Evolutionary conservation across 2,329 filamentous ascomycete genomes (phyloP), one percentile per base, ranked within the genome.

Genomic region (Chaetomium strumarium): DNA sequence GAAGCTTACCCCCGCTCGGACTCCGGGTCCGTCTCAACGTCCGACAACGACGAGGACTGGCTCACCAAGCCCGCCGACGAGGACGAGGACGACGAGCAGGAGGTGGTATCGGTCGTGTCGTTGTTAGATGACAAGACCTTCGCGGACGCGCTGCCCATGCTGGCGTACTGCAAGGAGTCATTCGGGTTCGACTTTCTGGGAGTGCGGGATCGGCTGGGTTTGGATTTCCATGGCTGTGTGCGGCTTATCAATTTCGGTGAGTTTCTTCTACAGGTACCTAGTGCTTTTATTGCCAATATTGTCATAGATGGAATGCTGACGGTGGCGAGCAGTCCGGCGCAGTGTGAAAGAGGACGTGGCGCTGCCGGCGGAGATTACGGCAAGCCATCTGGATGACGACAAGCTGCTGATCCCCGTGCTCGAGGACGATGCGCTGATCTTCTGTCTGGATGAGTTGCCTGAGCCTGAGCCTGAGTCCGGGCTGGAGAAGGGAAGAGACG

Each of bases 401-500:
- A 77, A 79, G 58, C 95, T 84, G 64, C 75, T 99, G 53, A 86
- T 87, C 65, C 93, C 93, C 0, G 84, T 90, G 4, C 72, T 99
- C 8, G 85, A 93, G 53, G 90, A 96, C 60, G 93, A 99, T 67
- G 88, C 91, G 4, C 74, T 97, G 49, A 81, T 99, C 31, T 90
- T 95, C 66, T 88, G 81, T 51, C 75, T 99, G 17, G 92, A 95
- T 58, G 93, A 96, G 57, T 74, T 95, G 16, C 75, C 78, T 10
- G 71, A 75, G 36, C 74, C 77, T 10, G 70, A 75, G 36, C 68
- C 75, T 29, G 68, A 46, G 51, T 19, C 17, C n/a, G n/a, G n/a
- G 11, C 19, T 38, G 45, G 31, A 29, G 17, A 36, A 49, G 5
- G 46, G 39, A n/a, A 47, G 34, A 37, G 36, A 30, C 1, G 17